Evolutionary conservation across 495 filamentous ascomycete species (phyloP).

Genomic region (Neurospora discreta): DNA sequence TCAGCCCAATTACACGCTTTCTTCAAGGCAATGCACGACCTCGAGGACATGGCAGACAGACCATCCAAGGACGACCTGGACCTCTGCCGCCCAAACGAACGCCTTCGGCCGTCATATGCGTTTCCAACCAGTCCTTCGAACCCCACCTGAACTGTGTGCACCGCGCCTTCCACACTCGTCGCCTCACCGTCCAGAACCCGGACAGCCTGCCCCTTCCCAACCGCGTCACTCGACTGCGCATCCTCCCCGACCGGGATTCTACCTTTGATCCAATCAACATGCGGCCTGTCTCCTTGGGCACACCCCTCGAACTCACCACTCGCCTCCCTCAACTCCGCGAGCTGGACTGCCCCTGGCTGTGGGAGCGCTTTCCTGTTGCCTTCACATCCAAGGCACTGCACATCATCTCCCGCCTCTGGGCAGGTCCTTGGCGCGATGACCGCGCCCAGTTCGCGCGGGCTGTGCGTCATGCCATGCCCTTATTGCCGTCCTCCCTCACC

Average conservation of each 20-base stretch:
- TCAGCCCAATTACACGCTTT: constrained; percentile 20
- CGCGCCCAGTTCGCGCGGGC: constrained; percentile 15
- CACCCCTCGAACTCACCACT: constrained; percentile 11
- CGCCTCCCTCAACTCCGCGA: constrained; percentile 10
- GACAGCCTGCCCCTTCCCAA: constrained; percentile 7
- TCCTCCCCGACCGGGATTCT: constrained; percentile 5
- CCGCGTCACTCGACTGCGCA: constrained; percentile 10
- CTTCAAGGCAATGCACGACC: constrained; percentile 11
- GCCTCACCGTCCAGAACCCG: constrained; percentile 12
- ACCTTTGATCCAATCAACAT: neutral
- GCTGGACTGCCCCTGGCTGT: constrained; percentile 16
- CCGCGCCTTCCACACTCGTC: constrained; percentile 13
- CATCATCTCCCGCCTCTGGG: constrained; percentile 13
- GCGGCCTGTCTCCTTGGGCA: constrained; percentile 11
- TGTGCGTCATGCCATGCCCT: constrained; percentile 5
- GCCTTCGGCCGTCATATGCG: neutral
- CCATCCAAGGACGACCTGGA: neutral
- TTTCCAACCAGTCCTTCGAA: constrained; percentile 9
- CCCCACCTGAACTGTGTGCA: constrained; percentile 11
- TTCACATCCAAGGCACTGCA: constrained; percentile 6
- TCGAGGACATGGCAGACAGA: constrained; percentile 7
- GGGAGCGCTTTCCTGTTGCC: constrained; percentile 14
- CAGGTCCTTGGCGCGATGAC: constrained; percentile 18
- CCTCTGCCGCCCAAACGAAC: neutral
- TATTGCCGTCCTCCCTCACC: constrained; percentile 9